Evolutionary conservation across 2,329 filamentous ascomycete genomes (phyloP).

Genomic region (Fusarium fujikuroi): DNA sequence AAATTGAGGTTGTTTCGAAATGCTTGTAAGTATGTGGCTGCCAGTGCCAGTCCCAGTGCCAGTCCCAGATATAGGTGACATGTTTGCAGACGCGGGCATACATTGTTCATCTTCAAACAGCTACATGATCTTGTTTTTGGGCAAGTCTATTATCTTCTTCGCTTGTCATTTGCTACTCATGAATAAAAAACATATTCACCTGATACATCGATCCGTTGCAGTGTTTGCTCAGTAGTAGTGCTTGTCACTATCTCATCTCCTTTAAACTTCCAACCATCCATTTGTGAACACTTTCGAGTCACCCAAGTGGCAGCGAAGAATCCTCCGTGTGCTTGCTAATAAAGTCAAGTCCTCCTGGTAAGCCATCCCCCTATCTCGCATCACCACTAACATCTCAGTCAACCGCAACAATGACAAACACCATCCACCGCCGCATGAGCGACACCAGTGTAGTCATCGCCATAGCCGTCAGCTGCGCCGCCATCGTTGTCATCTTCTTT

Average conservation of each 20-base stretch:
- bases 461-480: background rate
- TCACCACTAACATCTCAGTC: conserved; percentile 5
- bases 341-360: background rate
- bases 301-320: background rate
- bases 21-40: background rate
- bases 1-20: background rate
- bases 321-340: too few relatives aligned
- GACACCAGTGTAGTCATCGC: background rate
- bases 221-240: background rate
- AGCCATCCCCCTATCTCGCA: background rate
- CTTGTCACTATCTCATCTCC: background rate
- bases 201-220: background rate
- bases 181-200: background rate
- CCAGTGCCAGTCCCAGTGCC: conserved; percentile 14
- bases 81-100: background rate
- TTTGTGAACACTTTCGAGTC: background rate
- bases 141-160: accelerated
- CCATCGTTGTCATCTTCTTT: background rate
- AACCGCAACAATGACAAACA: background rate
- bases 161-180: background rate
- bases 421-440: background rate
- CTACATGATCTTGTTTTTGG: background rate
- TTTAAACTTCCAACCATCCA: background rate
- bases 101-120: background rate
- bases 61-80: background rate